Base-by-base conservation (phyloP, 192 early-diverging fungal genomes). In the Allomyces arbusculus region DNA sequence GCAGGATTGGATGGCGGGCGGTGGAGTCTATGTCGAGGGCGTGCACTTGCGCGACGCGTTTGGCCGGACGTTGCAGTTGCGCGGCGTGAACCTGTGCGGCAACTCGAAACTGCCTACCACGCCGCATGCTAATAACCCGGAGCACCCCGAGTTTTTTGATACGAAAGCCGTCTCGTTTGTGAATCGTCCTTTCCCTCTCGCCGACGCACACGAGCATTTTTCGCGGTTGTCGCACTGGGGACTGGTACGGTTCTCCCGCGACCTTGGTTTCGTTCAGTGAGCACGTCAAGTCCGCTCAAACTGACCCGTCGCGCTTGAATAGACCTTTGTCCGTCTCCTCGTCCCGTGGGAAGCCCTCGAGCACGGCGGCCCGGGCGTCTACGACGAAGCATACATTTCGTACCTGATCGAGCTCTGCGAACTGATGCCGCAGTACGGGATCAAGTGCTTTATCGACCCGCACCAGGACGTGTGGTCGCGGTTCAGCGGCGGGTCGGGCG, bases 391-490 rank as follows among this genome's bases (percentile, higher is more conserved):
- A 63, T 92, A 79, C 66, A 92, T 92, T 65, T 84, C 86, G 55
- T 89, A 90, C 63, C 64, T 91, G 61, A 70, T 85, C 10, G 67
- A 75, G 62, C 67, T 92, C 5, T 79, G 91, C 23, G 75, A 75
- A 28, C 74, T 81, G 22, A 86, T 88, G 72, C 75, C 79, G 63
- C 73, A 80, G 28, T 87, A 87, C 76, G 90, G 88, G 9, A 82
- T 92, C 66, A 83, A 86, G 67, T 89, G 87, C 69, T 87, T 92
- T 45, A 88, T 92, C 63, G 86, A 92, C 76, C 90, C 90, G 9
- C 90, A 92, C 72, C 90, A 92, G 70, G 90, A 92, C 71, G 86
- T 85, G 72, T 86, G 84, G 83, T 84, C 83, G 16, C 72, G 84
- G 26, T 91, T 83, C 65, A 86, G 85, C 20, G 89, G 90, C 7